phyloP scores from a whole-genome alignment of 2,329 filamentous ascomycete species.

The Teratosphaeria zuluensis region DNA sequence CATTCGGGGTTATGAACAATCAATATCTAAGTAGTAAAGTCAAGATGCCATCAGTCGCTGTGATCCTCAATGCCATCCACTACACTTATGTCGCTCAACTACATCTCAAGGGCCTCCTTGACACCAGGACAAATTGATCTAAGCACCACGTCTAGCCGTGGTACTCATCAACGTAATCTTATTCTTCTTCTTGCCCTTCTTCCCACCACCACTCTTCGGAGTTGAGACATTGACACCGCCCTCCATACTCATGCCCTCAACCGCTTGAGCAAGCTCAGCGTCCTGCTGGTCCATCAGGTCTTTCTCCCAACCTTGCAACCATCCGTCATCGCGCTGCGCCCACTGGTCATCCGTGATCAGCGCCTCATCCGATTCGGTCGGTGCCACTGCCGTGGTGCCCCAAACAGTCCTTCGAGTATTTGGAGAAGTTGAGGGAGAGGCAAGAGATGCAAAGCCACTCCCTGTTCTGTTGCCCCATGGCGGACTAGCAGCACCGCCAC shows the following conservation, averaged over 20 bases:
- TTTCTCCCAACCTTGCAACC: slow-evolving; percentile 75
- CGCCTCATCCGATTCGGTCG: slow-evolving; percentile 45
- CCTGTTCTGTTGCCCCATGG: not conserved
- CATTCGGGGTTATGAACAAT: not conserved
- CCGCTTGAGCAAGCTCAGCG: slow-evolving; percentile 42
- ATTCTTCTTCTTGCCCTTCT: slow-evolving; percentile 56
- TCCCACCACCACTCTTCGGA: slow-evolving; percentile 28
- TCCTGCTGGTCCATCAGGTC: slow-evolving; percentile 61
- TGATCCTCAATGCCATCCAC: not conserved
- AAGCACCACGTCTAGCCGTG: slow-evolving; percentile 28
- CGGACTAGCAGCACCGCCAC: slow-evolving; percentile 12
- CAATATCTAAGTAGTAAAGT: not conserved
- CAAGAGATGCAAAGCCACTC: slow-evolving; percentile 56
- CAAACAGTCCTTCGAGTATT: slow-evolving; percentile 72
- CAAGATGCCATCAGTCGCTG: not conserved
- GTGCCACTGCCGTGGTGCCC: slow-evolving; percentile 66
- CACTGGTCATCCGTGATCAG: slow-evolving; percentile 24
- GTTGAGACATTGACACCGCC: slow-evolving; percentile 12
- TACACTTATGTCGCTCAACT: not conserved
- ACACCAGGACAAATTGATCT: slow-evolving; percentile 1
- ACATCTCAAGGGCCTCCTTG: not conserved
- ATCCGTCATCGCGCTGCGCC: slow-evolving; percentile 59
- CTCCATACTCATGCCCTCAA: slow-evolving; percentile 28
- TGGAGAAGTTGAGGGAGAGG: slow-evolving; percentile 73
- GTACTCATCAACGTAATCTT: slow-evolving; percentile 63